Base-by-base conservation (phyloP, 2,329 filamentous ascomycete species). In the Fusarium verrucosum region DNA sequence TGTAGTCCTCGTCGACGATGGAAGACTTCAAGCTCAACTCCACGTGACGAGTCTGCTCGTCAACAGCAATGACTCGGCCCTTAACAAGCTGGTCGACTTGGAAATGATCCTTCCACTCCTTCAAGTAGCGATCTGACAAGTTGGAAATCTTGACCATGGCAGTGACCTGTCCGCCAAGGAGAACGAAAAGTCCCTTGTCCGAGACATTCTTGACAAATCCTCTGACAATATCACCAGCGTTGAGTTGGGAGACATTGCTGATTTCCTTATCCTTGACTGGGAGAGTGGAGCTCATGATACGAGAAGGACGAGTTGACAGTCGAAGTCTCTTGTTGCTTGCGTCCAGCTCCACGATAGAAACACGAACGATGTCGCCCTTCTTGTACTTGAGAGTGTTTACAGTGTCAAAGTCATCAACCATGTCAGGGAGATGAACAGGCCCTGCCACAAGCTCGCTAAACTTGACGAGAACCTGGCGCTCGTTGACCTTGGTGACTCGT, bases 21-120 rank as follows among this genome's bases (percentile, higher is more conserved):
- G 94, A 97, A 40, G 89, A 84, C 79, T 96, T 98, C 73, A 99
- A 80, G 72, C 88, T 96, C 81, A 99, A 83, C 74, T 96, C 92
- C 25, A 96, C 80, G 70, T 93, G 92, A 55, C 88, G 87, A 23
- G 87, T 82, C 33, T 83, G 82, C 7, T 82, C 72, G 69, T 97
- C 91, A 23, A 94, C 85, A 4, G 87, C 82, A 42, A 91, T 86
- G 58, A 99, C 83, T 65, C 94, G 92, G 47, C 93, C 95, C 77
- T 90, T 92, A 50, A 99, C 92, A 7, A 99, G 83, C 77, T 98
- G 93, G 71, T 96, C 92, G 43, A 94, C 81, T 71, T 95, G 89
- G 79, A 94, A 97, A 40, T 89, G 83, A 32, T 91, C 87, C 79
- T 97, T 96, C 95, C 95, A 99, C 61, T 98, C 92, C 77, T 98